These are phyloP conservation scores for Pistacia vera DNA, from an alignment of 345 rosid species.

Conservation along the genomic window DNA sequence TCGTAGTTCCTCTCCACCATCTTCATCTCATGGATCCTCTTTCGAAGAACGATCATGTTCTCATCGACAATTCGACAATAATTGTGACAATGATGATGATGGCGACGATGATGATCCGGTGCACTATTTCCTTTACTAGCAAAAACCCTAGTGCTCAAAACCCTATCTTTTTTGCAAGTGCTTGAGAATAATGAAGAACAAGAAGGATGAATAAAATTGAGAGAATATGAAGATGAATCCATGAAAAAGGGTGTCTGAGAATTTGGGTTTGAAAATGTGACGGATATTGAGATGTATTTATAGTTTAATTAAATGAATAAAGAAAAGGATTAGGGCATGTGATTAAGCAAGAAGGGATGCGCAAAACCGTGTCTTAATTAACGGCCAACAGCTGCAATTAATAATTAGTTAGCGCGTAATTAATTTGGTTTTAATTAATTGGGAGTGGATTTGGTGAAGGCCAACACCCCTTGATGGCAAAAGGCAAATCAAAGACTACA, in stretches of 20 bases:
- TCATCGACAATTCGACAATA: slow-evolving; percentile 54
- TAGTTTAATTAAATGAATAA: neutral
- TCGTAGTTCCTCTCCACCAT: slow-evolving; percentile 67
- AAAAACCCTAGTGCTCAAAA: neutral
- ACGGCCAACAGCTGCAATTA: neutral
- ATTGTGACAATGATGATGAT: neutral
- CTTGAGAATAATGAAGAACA: no score
- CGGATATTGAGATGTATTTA: neutral
- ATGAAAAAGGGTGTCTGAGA: no score
- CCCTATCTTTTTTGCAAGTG: no score
- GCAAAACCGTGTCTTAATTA: neutral
- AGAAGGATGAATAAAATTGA: neutral
- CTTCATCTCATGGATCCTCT: slow-evolving; percentile 62
- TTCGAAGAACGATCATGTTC: slow-evolving; percentile 63
- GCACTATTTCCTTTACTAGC: neutral
- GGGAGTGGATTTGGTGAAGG: no score
- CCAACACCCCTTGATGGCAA: no score
- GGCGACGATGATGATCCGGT: neutral
- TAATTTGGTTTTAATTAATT: no score
- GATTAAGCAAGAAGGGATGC: neutral
- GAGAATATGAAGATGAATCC: neutral
- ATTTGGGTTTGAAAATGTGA: neutral
- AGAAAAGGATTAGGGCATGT: neutral
- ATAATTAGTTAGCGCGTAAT: neutral
- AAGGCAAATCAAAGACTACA: no score